Percentiles rank a stretch among this genome's conserved stretches.
Conservation (phyloP, 179 eudicot genomes). For the Carnegiea gigantea region DNA sequence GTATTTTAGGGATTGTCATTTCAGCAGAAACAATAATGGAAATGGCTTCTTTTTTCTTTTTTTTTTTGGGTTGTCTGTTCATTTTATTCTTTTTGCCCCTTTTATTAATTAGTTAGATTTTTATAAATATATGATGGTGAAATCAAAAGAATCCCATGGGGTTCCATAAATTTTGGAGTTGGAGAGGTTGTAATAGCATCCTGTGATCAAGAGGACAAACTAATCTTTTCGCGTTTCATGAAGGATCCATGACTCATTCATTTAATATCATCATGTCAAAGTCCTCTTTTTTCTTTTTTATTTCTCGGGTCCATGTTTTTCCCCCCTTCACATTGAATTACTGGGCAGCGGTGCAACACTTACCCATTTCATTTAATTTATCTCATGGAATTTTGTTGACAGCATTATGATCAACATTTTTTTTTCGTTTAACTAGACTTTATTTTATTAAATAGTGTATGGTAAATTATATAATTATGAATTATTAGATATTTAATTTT, state of each 20-base stretch:
- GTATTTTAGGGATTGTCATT: constrained; percentile 1
- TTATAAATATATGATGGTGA: constrained; percentile 7
- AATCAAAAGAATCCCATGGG: constrained; percentile 25
- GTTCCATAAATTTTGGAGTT: constrained; percentile 12
- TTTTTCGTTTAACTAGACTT: no score
- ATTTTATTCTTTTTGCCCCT: not conserved
- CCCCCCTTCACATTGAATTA: not conserved
- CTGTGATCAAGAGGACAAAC: constrained; percentile 4
- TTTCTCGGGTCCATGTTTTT: not conserved
- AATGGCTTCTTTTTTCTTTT: constrained; percentile 25
- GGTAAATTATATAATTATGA: no score
- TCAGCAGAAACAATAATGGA: constrained; percentile 53
- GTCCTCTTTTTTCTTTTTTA: constrained; percentile 17
- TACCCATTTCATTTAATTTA: no score
- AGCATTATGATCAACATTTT: no score
- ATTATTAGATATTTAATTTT: no score
- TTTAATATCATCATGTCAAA: constrained; percentile 37
- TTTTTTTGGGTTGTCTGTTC: not conserved
- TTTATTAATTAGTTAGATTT: not conserved
- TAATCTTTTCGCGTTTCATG: not conserved
- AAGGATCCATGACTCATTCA: constrained; percentile 24
- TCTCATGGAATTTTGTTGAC: no score
- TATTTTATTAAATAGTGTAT: no score
- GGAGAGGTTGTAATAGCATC: not conserved
- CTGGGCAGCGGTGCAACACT: not conserved